Evolutionary conservation across 345 rosid species (phyloP).

Genomic region (Psidium guajava): DNA sequence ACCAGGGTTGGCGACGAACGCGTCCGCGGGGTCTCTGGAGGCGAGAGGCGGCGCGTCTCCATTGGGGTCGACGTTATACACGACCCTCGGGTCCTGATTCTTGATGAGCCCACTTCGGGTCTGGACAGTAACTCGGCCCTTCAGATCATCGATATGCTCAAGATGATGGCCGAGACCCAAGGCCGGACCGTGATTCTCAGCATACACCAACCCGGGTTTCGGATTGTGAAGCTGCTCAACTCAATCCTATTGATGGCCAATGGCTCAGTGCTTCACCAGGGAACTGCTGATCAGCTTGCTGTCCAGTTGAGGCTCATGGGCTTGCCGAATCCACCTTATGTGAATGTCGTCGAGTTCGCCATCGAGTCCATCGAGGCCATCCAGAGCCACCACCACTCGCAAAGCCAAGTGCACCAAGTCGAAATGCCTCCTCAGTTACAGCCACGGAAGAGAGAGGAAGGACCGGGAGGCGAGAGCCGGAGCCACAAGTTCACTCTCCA

Average conservation of each 20-base stretch:
- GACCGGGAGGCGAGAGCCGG: conserved; percentile 18
- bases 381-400: conserved; percentile 8
- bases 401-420: conserved; percentile 7
- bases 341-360: conserved; percentile 70
- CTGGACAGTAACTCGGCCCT: conserved; percentile 83
- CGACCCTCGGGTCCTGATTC: conserved; percentile 79
- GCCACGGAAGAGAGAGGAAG: conserved; percentile 17
- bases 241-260: conserved; percentile 67
- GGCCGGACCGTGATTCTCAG: conserved; percentile 67
- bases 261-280: conserved; percentile 74
- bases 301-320: conserved; percentile 31
- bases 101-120: conserved; percentile 98
- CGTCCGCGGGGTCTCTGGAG: conserved; percentile 89
- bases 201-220: conserved; percentile 93
- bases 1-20: conserved; percentile 76
- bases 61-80: conserved; percentile 92
- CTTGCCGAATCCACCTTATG: conserved; percentile 56
- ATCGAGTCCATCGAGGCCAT: conserved; percentile 67
- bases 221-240: conserved; percentile 72
- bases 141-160: conserved; percentile 80
- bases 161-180: conserved; percentile 74
- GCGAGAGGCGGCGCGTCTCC: conserved; percentile 90
- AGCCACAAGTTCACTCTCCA: conserved; percentile 60
- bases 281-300: conserved; percentile 64
- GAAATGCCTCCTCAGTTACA: conserved; percentile 11